Evolutionary conservation across 2,329 filamentous ascomycete species (phyloP).

Genomic region (Fusarium sp.): DNA sequence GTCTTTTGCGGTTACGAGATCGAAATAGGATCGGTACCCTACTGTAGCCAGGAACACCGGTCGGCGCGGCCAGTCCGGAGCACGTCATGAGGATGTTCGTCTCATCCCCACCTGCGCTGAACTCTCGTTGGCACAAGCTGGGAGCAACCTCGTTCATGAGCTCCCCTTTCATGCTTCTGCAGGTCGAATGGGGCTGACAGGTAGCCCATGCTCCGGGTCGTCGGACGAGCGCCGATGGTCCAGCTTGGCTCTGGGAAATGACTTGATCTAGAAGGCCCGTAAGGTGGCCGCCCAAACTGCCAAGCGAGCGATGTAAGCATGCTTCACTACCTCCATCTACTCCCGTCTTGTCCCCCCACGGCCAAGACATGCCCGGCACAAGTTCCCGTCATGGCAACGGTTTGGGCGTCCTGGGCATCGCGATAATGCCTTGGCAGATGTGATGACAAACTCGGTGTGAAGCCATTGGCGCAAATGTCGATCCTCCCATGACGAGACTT

Average conservation of each 20-base stretch:
- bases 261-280: constrained; percentile 17
- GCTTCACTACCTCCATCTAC: neutral
- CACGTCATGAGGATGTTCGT: constrained; percentile 23
- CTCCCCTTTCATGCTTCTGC: constrained; percentile 18
- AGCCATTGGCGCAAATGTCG: neutral
- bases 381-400: neutral
- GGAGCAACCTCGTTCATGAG: constrained; percentile 12
- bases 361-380: constrained; percentile 3
- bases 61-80: constrained; percentile 13
- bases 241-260: constrained; percentile 31
- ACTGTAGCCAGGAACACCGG: constrained; percentile 1
- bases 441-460: neutral
- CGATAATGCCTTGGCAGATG: constrained; percentile 5
- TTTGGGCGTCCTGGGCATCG: constrained; percentile 14
- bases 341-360: constrained; percentile 33
- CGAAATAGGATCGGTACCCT: constrained; percentile 22
- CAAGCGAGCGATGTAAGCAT: constrained; percentile 18
- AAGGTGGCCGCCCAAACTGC: constrained; percentile 8
- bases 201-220: constrained; percentile 34
- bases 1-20: constrained; percentile 36
- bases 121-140: constrained; percentile 13
- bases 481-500: constrained; percentile 32
- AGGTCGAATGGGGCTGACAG: constrained; percentile 20
- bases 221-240: constrained; percentile 41
- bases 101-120: constrained; percentile 24